Percentiles rank a stretch among this genome's conserved stretches.
These are phyloP conservation scores for Ramularia endophylla DNA, from an alignment of 2,329 filamentous ascomycete genomes.

Conservation along the genomic window DNA sequence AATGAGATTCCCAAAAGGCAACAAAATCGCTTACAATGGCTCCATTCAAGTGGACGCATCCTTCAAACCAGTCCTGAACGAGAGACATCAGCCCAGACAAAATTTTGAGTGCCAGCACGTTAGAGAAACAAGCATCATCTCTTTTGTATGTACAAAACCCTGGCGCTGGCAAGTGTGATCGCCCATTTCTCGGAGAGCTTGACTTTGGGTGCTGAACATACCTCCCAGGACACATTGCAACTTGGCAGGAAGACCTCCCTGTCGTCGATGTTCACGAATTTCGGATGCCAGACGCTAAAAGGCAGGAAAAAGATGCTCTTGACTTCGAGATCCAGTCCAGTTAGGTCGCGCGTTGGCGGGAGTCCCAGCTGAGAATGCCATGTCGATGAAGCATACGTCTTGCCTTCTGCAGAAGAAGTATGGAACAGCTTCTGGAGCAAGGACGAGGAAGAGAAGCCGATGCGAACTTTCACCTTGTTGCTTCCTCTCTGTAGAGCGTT, in stretches of 20 bases:
- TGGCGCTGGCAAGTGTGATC: too few species aligned
- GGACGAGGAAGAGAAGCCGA: conserved; percentile 71
- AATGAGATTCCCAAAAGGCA: conserved; percentile 63
- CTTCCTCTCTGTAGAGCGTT: conserved; percentile 29
- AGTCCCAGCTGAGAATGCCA: conserved; percentile 62
- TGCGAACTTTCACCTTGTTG: conserved; percentile 53
- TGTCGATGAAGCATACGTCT: conserved; percentile 52
- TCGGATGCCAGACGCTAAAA: conserved; percentile 82
- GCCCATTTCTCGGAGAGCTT: too few species aligned
- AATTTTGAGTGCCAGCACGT: too few species aligned
- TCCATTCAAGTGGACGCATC: conserved; percentile 62
- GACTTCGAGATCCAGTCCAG: conserved; percentile 60
- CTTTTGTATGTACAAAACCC: too few species aligned
- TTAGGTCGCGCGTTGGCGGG: conserved; percentile 49
- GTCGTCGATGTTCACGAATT: conserved; percentile 71
- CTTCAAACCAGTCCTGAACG: conserved; percentile 67
- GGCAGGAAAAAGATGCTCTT: conserved; percentile 76
- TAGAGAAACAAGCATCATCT: too few species aligned
- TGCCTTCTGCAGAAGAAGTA: conserved; percentile 56
- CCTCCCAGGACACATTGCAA: conserved; percentile 80
- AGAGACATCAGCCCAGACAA: too few species aligned
- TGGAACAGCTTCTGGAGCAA: conserved; percentile 71
- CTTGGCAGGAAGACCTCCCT: conserved; percentile 63
- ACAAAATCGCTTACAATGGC: conserved; percentile 56
- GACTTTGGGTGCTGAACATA: too few species aligned